Evolutionary conservation across 2,329 filamentous ascomycete genomes (phyloP), one percentile per base, ranked within the genome.

Genomic region (Colletotrichum aenigma): DNA sequence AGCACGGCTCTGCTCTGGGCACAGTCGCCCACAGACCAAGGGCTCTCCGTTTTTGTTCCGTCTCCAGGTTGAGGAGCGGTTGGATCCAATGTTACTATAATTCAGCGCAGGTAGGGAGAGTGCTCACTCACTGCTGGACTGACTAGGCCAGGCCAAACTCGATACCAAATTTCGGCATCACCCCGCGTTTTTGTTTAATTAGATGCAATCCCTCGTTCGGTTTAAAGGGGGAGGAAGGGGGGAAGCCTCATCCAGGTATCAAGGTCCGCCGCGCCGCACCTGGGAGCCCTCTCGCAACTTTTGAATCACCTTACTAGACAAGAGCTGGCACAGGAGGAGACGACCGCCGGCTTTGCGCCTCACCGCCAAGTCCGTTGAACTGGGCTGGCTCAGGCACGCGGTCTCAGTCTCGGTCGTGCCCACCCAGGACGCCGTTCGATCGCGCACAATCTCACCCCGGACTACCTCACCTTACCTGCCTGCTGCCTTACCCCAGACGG

Each of bases 401-500:
- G 16, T 18, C 28, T 58, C 38, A 48, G 38, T 48, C 18, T n/a
- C 38, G 18, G 38, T 48, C 38, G 9, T 48, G 18, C 38, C 38
- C 38, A 18, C 38, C 38, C 18, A 48, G 18, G 18, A 21, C 24
- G 24, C 24, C 55, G 18, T 58, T 26, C 55, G 18, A 30, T 58
- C 10, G 28, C 55, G 55, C 38, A 26, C 55, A 13, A 15, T 62
- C 58, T 62, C 58, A 62, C 26, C 58, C 58, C 58, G 12, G 58
- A 36, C 34, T 21, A 65, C 32, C 48, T 71, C 15, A 36, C 34
- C 16, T 38, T 62, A 66, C 61, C 72, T 62, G 18, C 24, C 55
- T 58, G 21, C 43, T 28, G 55, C 38, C 58, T 74, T 67, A 72
- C 69, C 72, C 69, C 69, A 55, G 72, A 60, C 32, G 56, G 43